Evolutionary conservation across 371 early-diverging fungal genomes (phyloP).

Genomic region (Batkoa obscura): DNA sequence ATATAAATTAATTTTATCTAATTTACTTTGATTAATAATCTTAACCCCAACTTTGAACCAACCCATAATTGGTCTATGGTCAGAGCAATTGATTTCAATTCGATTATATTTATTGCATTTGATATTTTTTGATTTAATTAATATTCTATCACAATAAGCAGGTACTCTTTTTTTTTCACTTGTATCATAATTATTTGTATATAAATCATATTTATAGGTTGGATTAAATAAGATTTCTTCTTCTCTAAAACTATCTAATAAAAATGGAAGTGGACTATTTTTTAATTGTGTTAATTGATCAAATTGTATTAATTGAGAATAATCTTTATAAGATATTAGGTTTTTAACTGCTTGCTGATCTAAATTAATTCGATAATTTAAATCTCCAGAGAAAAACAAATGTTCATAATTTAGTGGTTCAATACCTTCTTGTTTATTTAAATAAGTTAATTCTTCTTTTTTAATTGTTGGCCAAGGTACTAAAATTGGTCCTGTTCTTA

Average conservation of each 20-base stretch:
- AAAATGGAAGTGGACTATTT: constrained; percentile 9
- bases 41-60: no score
- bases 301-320: constrained; percentile 18
- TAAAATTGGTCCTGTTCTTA: not conserved
- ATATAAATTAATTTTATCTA: no score
- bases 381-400: constrained; percentile 53
- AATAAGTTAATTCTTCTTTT: constrained; percentile 15
- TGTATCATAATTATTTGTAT: constrained; percentile 45
- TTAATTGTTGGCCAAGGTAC: not conserved
- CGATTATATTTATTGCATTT: constrained; percentile 23
- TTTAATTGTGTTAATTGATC: constrained; percentile 47
- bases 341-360: constrained; percentile 32
- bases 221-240: constrained; percentile 47
- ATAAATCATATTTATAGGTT: constrained; percentile 68
- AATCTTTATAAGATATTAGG: constrained; percentile 18
- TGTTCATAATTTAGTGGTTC: constrained; percentile 55
- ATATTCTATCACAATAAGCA: constrained; percentile 72
- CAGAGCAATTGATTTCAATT: constrained; percentile 42
- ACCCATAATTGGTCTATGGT: constrained; percentile 64
- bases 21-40: no score
- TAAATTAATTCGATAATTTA: constrained; percentile 67
- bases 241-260: constrained; percentile 28
- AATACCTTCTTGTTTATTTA: constrained; percentile 38
- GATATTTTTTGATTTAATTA: constrained; percentile 21
- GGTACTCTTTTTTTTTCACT: constrained; percentile 63